These are phyloP conservation scores for Cydonia oblonga DNA, from an alignment of 331 rosid species.

Conservation along the genomic window DNA sequence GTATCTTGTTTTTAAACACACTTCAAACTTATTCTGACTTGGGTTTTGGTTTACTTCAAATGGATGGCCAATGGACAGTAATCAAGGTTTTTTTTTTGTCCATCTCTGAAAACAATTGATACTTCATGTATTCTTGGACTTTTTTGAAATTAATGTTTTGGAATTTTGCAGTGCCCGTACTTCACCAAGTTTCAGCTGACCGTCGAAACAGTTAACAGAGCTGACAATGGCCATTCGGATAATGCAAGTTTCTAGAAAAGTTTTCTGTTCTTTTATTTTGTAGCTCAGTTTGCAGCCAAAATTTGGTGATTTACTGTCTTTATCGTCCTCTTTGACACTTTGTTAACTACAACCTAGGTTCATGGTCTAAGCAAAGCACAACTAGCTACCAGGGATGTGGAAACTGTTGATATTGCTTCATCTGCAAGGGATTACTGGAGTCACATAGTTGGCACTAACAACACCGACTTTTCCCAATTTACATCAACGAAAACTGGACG, in stretches of 20 bases:
- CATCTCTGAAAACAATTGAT: background rate
- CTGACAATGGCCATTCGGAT: conserved; percentile 34
- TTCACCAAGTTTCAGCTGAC: conserved; percentile 32
- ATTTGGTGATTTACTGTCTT: background rate
- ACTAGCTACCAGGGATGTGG: conserved; percentile 32
- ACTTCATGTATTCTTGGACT: background rate
- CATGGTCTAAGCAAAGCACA: conserved; percentile 33
- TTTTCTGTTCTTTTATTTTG: background rate
- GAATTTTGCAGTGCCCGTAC: conserved; percentile 35
- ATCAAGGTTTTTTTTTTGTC: conserved; percentile 20
- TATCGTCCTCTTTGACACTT: background rate
- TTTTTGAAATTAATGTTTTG: background rate
- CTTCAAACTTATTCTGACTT: background rate
- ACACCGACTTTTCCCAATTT: conserved; percentile 21
- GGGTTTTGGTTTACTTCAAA: conserved; percentile 6
- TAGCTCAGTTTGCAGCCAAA: background rate
- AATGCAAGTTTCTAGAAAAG: conserved; percentile 18
- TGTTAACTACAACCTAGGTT: conserved; percentile 16
- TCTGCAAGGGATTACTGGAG: conserved; percentile 34
- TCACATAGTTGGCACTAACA: conserved; percentile 20
- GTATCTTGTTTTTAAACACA: background rate
- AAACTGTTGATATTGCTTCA: conserved; percentile 32
- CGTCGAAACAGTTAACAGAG: conserved; percentile 27
- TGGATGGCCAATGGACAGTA: conserved; percentile 17
- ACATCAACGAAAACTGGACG: conserved; percentile 27